Percentiles rank a stretch among this genome's conserved stretches.
These are phyloP conservation scores for Aspergillus coremiiformis DNA, from an alignment of 495 filamentous ascomycete species.

Conservation along the genomic window DNA sequence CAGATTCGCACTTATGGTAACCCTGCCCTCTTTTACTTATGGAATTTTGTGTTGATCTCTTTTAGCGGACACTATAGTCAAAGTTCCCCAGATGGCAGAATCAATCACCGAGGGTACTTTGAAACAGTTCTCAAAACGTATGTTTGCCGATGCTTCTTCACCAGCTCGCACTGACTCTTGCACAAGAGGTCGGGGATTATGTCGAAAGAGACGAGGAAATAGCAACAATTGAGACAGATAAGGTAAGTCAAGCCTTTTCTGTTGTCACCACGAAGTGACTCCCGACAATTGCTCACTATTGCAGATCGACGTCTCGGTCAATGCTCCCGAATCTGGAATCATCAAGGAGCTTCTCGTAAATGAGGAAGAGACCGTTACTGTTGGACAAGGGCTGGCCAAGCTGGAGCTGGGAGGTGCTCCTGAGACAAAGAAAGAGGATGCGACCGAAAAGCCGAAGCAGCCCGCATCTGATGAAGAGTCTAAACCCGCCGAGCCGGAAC, in stretches of 20 bases:
- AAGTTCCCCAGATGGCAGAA: constrained; percentile 97
- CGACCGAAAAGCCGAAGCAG: constrained; percentile 35
- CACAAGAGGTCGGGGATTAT: constrained; percentile 76
- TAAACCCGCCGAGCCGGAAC: constrained; percentile 30
- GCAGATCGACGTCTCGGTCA: constrained; percentile 92
- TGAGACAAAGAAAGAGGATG: constrained; percentile 46
- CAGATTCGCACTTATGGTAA: constrained; percentile 38
- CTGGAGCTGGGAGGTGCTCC: constrained; percentile 72
- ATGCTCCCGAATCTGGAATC: constrained; percentile 84
- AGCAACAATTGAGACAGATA: constrained; percentile 99
- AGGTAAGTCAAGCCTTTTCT: constrained; percentile 50
- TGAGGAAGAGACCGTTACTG: constrained; percentile 92
- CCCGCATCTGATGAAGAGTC: constrained; percentile 24
- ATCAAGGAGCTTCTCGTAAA: constrained; percentile 88
- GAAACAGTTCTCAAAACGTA: constrained; percentile 89
- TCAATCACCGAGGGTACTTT: constrained; percentile 97
- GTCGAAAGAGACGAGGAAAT: constrained; percentile 97
- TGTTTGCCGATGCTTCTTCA: constrained; percentile 10
- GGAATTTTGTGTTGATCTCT: constrained; percentile 5
- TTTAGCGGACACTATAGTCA: constrained; percentile 71
- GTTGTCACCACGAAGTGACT: background rate
- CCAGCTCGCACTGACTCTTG: constrained; percentile 16
- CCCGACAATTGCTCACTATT: constrained; percentile 6
- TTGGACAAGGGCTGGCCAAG: constrained; percentile 85
- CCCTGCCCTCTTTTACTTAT: background rate